Evolutionary conservation across 2,329 filamentous ascomycete genomes (phyloP).

Genomic region (Xylariaceae sp.): DNA sequence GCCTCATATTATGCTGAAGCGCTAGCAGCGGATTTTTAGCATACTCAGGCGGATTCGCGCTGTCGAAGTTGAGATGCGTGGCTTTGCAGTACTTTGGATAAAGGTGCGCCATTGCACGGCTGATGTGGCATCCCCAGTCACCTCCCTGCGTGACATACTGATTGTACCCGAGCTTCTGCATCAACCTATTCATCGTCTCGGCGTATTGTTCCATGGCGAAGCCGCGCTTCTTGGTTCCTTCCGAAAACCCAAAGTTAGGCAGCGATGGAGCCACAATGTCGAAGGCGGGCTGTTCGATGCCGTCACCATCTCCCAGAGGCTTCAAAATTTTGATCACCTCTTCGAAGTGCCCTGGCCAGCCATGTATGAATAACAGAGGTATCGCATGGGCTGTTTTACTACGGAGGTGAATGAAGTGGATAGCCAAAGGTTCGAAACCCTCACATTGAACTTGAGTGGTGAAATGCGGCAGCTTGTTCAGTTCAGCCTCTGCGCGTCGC

Average conservation of each 20-base stretch:
- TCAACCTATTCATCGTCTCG: constrained; percentile 62
- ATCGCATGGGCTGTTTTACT: constrained; percentile 26
- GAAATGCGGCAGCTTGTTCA: constrained; percentile 33
- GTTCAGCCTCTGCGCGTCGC: constrained; percentile 28
- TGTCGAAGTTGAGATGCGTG: constrained; percentile 56
- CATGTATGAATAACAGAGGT: constrained; percentile 29
- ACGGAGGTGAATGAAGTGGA: constrained; percentile 35
- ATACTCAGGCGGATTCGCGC: constrained; percentile 42
- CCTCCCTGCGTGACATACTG: constrained; percentile 43
- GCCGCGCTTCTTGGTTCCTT: constrained; percentile 40
- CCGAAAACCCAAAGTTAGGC: constrained; percentile 49
- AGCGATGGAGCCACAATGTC: constrained; percentile 55
- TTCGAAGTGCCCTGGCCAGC: constrained; percentile 63
- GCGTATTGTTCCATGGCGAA: constrained; percentile 59
- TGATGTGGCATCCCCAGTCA: constrained; percentile 68
- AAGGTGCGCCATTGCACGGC: constrained; percentile 53
- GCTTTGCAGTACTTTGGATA: constrained; percentile 56
- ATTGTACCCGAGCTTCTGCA: constrained; percentile 62
- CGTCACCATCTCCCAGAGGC: constrained; percentile 34
- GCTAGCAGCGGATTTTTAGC: constrained; percentile 52
- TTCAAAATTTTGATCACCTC: constrained; percentile 61
- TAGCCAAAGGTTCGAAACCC: constrained; percentile 31
- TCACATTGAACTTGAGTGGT: constrained; percentile 31
- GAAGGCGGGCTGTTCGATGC: constrained; percentile 36
- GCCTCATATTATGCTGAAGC: constrained; percentile 48